Conservation (phyloP, 305 asterid genomes). For the Fraxinus albicans region DNA sequence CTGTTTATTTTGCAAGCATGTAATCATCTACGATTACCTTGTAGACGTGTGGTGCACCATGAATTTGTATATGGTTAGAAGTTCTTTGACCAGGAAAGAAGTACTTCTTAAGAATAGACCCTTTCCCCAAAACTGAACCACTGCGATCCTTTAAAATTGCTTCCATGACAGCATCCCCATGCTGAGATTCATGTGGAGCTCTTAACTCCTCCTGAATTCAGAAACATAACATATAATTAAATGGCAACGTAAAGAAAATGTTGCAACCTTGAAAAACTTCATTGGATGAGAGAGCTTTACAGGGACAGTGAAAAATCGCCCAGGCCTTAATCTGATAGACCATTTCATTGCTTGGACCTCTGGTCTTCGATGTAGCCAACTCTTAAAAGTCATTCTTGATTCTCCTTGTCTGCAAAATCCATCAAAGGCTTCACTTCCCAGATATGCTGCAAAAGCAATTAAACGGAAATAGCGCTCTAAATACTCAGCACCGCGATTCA, state of each 20-base stretch:
- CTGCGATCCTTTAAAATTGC: slow-evolving; percentile 93
- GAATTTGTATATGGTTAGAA: slow-evolving; percentile 87
- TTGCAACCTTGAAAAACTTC: slow-evolving; percentile 26
- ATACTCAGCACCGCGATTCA: slow-evolving; percentile 98
- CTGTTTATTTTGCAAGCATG: slow-evolving; percentile 6
- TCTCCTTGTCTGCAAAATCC: slow-evolving; percentile 89
- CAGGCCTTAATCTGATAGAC: slow-evolving; percentile 97
- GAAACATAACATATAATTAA: slow-evolving; percentile 39
- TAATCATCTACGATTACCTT: slow-evolving; percentile 50
- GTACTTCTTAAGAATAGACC: slow-evolving; percentile 95
- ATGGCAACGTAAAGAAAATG: slow-evolving; percentile 28
- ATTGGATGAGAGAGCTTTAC: slow-evolving; percentile 53
- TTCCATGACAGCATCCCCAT: slow-evolving; percentile 99
- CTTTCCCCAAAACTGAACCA: slow-evolving; percentile 97
- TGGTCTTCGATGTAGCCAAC: slow-evolving; percentile 89
- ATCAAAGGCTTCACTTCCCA: slow-evolving; percentile 97
- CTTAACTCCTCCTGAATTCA: slow-evolving; percentile 85
- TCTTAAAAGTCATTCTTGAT: slow-evolving; percentile 77
- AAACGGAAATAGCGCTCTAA: slow-evolving; percentile 96
- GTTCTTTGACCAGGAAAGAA: slow-evolving; percentile 98
- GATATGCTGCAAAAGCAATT: slow-evolving; percentile 98
- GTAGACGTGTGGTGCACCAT: slow-evolving; percentile 95
- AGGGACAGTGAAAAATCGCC: slow-evolving; percentile 92
- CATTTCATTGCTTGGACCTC: slow-evolving; percentile 99
- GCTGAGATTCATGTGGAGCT: slow-evolving; percentile 96